Evolutionary conservation across 2,329 filamentous ascomycete species (phyloP), one percentile per base, ranked within the genome.

Genomic region (Curvularia sp.): DNA sequence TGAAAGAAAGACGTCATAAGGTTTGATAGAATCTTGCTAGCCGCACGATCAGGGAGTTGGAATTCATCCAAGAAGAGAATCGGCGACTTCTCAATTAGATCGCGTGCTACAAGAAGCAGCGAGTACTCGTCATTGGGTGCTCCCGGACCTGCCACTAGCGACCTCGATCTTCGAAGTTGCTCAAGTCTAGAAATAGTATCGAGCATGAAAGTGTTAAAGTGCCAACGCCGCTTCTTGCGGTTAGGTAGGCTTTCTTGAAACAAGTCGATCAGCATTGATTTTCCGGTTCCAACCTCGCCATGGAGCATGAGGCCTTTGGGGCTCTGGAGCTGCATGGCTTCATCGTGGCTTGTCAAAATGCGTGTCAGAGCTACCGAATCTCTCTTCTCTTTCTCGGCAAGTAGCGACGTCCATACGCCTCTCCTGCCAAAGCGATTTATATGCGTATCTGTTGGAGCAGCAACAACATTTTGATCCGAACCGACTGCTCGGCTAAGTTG

Each of bases 141-240:
- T 28, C 66, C 59, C 6, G 59, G 46, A 3, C 58, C 51, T 0
- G 52, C 49, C 10, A 52, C 48, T 27, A 66, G 60, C 19, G 66
- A 43, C 30, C 79, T 72, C 66, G 67, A 74, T 28, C 76, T 75
- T 3, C 91, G 82, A 43, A 90, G 83, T 12, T 83, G 79, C 67
- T 94, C 91, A 1, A 95, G 80, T 49, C 88, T 87, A 1, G 90
- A 88, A 46, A 93, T 83, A 0, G 86, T 87, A 64, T 93, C 88
- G 8, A 94, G 80, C 89, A 95, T 95, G 68, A 95, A 95, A 0
- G 89, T 92, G 73, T 92, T 92, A 77, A 93, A 95, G 72, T 94
- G 91, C 87, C 89, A 93, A 59, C 90, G 81, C 66, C 84, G 82
- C 79, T 94, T 94, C 69, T 87, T 88, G 43, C 82, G 80, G 15